Conservation (phyloP, 345 rosid species). For the Gossypium turneri region DNA sequence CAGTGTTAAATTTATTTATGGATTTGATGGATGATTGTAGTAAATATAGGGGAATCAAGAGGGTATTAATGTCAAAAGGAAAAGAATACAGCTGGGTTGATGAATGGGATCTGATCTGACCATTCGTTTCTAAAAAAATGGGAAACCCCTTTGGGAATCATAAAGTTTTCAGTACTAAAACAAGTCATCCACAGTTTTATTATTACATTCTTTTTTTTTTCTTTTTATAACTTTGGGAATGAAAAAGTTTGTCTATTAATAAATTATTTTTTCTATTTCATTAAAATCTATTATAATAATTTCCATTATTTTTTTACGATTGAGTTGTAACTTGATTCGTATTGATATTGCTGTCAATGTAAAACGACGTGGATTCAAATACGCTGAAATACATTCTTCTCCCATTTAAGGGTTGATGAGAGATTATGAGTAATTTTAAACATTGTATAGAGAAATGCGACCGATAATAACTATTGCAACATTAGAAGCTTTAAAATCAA, state of each 20-base stretch:
- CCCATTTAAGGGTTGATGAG: accelerated
- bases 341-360: accelerated
- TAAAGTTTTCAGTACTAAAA: conserved; percentile 19
- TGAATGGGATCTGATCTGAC: conserved; percentile 24
- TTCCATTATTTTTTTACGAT: no score
- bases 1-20: not conserved
- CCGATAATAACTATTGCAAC: no score
- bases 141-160: conserved; percentile 26
- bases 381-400: accelerated
- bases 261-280: no score
- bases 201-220: not conserved
- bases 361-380: accelerated
- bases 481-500: no score
- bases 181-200: conserved; percentile 9
- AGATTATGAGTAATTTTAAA: accelerated
- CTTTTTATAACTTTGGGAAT: not conserved
- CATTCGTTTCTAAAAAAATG: conserved; percentile 12
- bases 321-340: accelerated
- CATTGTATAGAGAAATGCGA: accelerated
- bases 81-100: conserved; percentile 21
- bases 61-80: conserved; percentile 23
- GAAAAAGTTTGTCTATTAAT: not conserved
- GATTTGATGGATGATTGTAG: not conserved
- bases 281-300: no score
- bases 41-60: not conserved